Conservation (phyloP, 345 rosid genomes). For the Eucalyptus pauciflora region DNA sequence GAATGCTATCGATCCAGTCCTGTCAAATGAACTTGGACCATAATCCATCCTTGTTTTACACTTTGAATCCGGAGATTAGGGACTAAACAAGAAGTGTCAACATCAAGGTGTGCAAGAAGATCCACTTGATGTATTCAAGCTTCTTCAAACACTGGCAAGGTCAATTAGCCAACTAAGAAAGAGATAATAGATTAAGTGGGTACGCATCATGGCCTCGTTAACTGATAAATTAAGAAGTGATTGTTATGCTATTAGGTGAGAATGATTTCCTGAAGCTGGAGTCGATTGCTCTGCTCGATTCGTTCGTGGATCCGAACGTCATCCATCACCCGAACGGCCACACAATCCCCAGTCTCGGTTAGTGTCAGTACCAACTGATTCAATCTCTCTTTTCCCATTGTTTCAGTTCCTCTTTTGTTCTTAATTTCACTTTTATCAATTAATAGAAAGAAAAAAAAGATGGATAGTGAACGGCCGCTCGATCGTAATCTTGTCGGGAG, state of each 20-base stretch:
- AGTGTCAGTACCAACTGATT: neutral
- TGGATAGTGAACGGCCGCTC: neutral
- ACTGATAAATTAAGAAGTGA: neutral
- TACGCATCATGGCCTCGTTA: neutral
- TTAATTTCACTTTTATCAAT: neutral
- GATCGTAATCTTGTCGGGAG: neutral
- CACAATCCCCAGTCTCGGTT: conserved; percentile 39
- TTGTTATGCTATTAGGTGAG: conserved; percentile 19
- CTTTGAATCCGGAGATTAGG: neutral
- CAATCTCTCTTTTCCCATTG: neutral
- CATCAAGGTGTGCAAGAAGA: neutral
- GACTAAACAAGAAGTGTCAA: neutral
- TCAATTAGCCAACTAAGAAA: neutral
- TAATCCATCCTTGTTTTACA: neutral
- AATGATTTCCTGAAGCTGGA: conserved; percentile 25
- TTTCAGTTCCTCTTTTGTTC: neutral
- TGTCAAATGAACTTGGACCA: neutral
- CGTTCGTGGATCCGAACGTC: conserved; percentile 46
- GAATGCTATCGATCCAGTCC: neutral
- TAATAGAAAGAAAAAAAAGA: neutral
- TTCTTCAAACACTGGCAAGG: neutral
- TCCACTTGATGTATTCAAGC: neutral
- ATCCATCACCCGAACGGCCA: conserved; percentile 39
- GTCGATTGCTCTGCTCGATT: conserved; percentile 18
- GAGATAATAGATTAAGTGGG: neutral